Evolutionary conservation across 495 filamentous ascomycete genomes (phyloP).

Genomic region (Copromyces sp.): DNA sequence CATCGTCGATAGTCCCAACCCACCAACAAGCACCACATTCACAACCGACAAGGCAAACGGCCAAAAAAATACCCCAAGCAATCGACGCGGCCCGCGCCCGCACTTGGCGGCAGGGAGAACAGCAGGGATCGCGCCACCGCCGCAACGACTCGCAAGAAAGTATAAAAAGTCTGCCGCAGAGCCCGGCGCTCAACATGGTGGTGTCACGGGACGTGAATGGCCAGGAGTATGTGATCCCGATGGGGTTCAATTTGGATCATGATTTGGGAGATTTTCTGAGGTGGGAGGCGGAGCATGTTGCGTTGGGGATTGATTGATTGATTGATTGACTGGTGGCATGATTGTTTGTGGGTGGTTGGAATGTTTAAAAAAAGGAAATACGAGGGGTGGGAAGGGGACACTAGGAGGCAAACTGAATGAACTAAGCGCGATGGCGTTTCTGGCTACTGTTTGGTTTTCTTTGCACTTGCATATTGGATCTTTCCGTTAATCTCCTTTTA

Average conservation of each 20-base stretch:
- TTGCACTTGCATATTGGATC: neutral
- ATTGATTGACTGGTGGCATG: neutral
- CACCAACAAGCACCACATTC: neutral
- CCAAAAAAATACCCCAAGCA: neutral
- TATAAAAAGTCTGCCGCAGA: conserved; percentile 35
- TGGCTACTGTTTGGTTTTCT: neutral
- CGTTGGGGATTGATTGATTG: neutral
- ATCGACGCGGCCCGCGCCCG: neutral
- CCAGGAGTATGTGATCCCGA: conserved; percentile 36
- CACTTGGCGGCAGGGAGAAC: neutral
- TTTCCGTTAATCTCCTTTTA: neutral
- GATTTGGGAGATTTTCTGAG: conserved; percentile 42
- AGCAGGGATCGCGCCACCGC: conserved; percentile 2
- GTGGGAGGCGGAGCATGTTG: conserved; percentile 37
- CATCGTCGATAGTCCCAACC: neutral
- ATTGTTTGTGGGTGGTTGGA: neutral
- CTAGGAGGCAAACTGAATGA: neutral
- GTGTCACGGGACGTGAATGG: conserved; percentile 29
- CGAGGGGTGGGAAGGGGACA: neutral
- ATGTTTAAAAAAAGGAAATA: neutral
- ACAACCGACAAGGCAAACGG: neutral
- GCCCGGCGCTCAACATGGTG: conserved; percentile 40
- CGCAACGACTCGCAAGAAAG: conserved; percentile 11
- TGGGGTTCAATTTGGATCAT: conserved; percentile 46
- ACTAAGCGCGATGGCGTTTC: neutral